phyloP scores from a whole-genome alignment of 139 green algal genomes.

The Tetraselmis chui region DNA sequence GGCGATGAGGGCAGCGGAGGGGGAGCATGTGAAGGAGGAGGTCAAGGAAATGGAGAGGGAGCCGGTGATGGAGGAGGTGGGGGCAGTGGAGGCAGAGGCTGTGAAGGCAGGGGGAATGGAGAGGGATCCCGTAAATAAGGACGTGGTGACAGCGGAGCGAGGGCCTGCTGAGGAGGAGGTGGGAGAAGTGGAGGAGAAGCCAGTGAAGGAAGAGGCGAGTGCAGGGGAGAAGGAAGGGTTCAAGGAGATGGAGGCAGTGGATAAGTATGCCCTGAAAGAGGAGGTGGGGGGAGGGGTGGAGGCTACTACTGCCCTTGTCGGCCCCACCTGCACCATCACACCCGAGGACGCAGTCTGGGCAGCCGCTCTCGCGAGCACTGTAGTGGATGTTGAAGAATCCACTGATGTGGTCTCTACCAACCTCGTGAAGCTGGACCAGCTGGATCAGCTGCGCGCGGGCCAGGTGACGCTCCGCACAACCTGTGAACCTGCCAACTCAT shows the following conservation, averaged over 20 bases:
- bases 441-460: not conserved
- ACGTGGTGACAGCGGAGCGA: too few relatives aligned
- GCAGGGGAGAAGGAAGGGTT: too few relatives aligned
- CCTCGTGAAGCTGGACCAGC: not conserved
- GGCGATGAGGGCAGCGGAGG: not conserved
- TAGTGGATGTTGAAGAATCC: not conserved
- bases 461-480: not conserved
- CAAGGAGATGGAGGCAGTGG: too few relatives aligned
- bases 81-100: too few relatives aligned
- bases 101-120: not conserved
- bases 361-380: not conserved
- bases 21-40: too few relatives aligned
- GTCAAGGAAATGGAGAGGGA: too few relatives aligned
- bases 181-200: too few relatives aligned
- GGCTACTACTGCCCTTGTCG: too few relatives aligned
- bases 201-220: not conserved
- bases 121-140: not conserved
- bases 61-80: too few relatives aligned
- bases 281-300: too few relatives aligned
- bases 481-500: not conserved
- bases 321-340: not conserved
- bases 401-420: not conserved
- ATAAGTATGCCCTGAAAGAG: too few relatives aligned
- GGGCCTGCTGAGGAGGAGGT: too few relatives aligned
- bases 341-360: not conserved